Evolutionary conservation across 768 basidiomycete species (phyloP).

Genomic region (Xerocomellus dryophilus): DNA sequence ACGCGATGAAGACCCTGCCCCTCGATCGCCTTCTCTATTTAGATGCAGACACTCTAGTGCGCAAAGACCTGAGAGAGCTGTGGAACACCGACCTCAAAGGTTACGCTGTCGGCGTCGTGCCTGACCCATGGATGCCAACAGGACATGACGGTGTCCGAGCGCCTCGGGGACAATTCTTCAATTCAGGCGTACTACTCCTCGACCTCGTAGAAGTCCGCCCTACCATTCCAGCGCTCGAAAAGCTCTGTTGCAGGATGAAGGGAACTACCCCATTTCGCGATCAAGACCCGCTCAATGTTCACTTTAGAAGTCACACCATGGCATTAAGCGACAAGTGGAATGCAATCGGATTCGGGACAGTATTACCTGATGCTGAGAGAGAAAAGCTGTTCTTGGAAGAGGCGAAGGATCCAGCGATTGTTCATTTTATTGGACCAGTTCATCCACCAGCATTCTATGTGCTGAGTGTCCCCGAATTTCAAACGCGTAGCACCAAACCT

Average conservation of each 20-base stretch:
- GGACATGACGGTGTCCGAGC: conserved; percentile 33
- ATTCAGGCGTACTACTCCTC: conserved; percentile 49
- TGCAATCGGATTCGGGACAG: conserved; percentile 47
- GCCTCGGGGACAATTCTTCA: conserved; percentile 42
- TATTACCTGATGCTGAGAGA: conserved; percentile 40
- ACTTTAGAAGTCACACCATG: conserved; percentile 40
- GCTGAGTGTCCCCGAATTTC: neutral
- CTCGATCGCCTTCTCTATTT: conserved; percentile 45
- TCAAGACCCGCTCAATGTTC: conserved; percentile 47
- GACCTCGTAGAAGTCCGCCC: conserved; percentile 40
- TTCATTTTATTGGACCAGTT: conserved; percentile 51
- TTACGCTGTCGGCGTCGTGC: conserved; percentile 38
- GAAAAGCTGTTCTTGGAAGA: conserved; percentile 26
- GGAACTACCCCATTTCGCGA: conserved; percentile 34
- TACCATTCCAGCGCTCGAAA: conserved; percentile 23
- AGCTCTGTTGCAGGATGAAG: conserved; percentile 21
- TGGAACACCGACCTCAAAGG: conserved; percentile 45
- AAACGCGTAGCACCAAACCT: conserved; percentile 44
- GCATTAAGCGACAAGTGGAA: conserved; percentile 44
- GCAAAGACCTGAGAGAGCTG: conserved; percentile 35
- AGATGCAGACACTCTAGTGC: conserved; percentile 29
- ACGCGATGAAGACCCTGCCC: conserved; percentile 39
- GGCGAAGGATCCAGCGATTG: conserved; percentile 40
- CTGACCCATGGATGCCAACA: conserved; percentile 45
- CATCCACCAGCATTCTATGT: conserved; percentile 42